phyloP scores from a whole-genome alignment of 176 grass and related monocot species.

The Elymus sibiricus region DNA sequence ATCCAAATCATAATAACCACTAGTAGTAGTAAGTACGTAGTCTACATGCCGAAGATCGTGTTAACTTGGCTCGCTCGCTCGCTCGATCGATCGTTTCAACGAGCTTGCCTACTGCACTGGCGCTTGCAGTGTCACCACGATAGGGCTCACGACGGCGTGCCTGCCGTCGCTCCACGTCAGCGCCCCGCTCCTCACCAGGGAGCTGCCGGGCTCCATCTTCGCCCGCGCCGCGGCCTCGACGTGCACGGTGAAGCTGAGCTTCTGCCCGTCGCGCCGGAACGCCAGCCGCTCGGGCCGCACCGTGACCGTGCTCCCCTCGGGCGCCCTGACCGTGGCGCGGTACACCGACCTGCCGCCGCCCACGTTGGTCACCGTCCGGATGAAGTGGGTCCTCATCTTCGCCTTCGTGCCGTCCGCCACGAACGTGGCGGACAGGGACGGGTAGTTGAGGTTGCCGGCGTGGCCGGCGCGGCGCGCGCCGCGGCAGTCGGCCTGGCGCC shows the following conservation, averaged over 20 bases:
- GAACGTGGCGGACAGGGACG: conserved; percentile 63
- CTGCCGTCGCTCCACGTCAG: conserved; percentile 67
- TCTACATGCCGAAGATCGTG: not conserved
- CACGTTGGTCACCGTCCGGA: conserved; percentile 74
- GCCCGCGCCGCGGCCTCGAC: conserved; percentile 35
- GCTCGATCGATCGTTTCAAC: not conserved
- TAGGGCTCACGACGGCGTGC: conserved; percentile 58
- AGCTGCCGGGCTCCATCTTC: conserved; percentile 92
- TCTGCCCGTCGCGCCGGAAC: conserved; percentile 82
- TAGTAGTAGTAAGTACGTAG: too few relatives aligned
- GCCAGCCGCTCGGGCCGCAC: conserved; percentile 55
- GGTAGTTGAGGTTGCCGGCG: conserved; percentile 85
- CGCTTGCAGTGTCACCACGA: conserved; percentile 77
- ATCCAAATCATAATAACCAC: too few relatives aligned
- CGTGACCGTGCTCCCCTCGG: conserved; percentile 67
- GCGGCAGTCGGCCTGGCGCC: conserved; percentile 58
- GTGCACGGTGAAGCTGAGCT: conserved; percentile 72
- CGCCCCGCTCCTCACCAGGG: conserved; percentile 62
- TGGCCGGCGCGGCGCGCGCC: conserved; percentile 58
- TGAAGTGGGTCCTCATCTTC: conserved; percentile 65
- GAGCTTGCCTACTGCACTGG: conserved; percentile 49
- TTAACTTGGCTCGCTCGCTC: not conserved
- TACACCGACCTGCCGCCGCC: conserved; percentile 51
- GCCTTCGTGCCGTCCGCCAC: conserved; percentile 7
- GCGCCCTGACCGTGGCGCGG: conserved; percentile 34